Conservation (phyloP, 352 stramenopile genomes). For the Globisporangium carolinianum region DNA sequence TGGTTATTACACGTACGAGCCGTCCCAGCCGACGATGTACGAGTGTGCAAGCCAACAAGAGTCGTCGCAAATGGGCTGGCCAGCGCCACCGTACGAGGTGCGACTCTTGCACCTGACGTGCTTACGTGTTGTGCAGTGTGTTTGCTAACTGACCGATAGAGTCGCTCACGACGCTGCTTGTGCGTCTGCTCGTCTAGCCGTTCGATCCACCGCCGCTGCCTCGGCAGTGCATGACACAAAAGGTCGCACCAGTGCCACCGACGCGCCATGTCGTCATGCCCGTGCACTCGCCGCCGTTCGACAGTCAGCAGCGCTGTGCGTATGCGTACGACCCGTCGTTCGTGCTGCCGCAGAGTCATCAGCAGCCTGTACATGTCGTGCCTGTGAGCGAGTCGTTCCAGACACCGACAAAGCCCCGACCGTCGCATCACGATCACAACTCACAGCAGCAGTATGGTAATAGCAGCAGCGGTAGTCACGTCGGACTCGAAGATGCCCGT, state of each 20-base stretch:
- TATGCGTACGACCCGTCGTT: slow-evolving; percentile 6
- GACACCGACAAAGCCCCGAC: slow-evolving; percentile 1
- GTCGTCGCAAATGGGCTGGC: slow-evolving; percentile 1
- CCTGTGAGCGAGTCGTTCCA: slow-evolving; percentile 7
- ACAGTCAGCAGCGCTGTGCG: background rate
- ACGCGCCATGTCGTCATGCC: slow-evolving; percentile 7
- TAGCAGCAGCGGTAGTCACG: background rate
- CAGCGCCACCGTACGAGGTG: slow-evolving; percentile 9
- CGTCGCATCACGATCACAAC: background rate
- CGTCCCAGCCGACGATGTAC: background rate
- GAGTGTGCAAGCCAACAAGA: background rate
- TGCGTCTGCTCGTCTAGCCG: background rate
- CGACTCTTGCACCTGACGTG: background rate
- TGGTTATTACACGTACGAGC: background rate
- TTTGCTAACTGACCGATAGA: background rate
- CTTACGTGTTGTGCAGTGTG: background rate
- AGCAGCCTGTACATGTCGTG: slow-evolving; percentile 3
- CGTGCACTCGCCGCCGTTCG: slow-evolving; percentile 10
- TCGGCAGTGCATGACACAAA: slow-evolving; percentile 6
- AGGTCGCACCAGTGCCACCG: slow-evolving; percentile 8
- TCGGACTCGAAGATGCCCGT: no score
- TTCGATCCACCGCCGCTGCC: slow-evolving; percentile 1
- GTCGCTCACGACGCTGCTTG: no score
- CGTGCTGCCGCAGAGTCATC: slow-evolving; percentile 5
- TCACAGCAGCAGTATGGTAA: no score